These are phyloP conservation scores for Hymenoscyphus occultus DNA, from an alignment of 2,329 filamentous ascomycete genomes.

Conservation along the genomic window DNA sequence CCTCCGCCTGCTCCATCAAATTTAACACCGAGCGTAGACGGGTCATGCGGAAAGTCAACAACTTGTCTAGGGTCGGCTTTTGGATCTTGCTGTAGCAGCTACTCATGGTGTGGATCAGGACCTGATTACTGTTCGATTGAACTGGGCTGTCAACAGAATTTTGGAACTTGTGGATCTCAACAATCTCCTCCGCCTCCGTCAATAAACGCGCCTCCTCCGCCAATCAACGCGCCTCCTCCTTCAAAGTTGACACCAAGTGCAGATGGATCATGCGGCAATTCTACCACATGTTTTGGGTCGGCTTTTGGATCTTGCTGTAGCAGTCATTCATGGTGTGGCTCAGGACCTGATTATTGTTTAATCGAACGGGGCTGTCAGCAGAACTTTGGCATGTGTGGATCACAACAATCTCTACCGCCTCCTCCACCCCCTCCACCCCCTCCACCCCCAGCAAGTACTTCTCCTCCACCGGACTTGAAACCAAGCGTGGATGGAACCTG, in stretches of 20 bases:
- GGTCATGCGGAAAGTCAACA: slow-evolving; percentile 13
- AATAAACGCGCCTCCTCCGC: too few relatives aligned
- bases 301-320: too few relatives aligned
- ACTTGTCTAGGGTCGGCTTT: slow-evolving; percentile 16
- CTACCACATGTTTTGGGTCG: too few relatives aligned
- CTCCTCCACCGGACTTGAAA: too few relatives aligned
- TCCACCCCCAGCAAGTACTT: too few relatives aligned
- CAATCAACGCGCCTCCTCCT: too few relatives aligned
- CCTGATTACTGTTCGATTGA: slow-evolving; percentile 13
- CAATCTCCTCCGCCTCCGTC: not conserved
- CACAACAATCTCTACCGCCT: not conserved
- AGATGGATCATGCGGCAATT: too few relatives aligned
- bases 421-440: not conserved
- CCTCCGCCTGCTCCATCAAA: not conserved
- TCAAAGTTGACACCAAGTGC: too few relatives aligned
- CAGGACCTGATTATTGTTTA: too few relatives aligned
- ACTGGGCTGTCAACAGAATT: slow-evolving; percentile 12
- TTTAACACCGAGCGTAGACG: slow-evolving; percentile 13
- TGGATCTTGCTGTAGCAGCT: slow-evolving; percentile 18
- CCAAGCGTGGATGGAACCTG: too few relatives aligned
- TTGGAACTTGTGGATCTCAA: slow-evolving; percentile 16
- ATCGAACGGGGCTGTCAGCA: too few relatives aligned
- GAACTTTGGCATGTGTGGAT: slow-evolving; percentile 18
- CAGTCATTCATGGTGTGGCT: not conserved
- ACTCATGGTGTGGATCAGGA: slow-evolving; percentile 19